phyloP scores from a whole-genome alignment of 1,284 basidiomycete genomes.

The Ustilago curta region DNA sequence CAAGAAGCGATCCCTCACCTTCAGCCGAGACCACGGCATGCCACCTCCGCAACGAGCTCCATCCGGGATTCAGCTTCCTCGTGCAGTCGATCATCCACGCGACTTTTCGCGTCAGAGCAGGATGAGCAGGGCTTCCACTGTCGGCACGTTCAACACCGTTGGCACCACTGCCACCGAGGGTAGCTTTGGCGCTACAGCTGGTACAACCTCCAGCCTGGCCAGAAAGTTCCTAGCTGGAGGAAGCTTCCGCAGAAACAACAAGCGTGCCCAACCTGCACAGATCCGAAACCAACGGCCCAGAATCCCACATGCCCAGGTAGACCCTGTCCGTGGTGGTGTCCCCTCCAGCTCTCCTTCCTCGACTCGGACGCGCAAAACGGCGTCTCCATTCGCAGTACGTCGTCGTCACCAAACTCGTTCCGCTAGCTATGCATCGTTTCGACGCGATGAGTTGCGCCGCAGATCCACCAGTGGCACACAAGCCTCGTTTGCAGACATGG shows the following conservation, averaged over 20 bases:
- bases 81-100: slow-evolving; percentile 34
- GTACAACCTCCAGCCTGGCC: slow-evolving; percentile 26
- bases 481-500: slow-evolving; percentile 13
- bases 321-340: slow-evolving; percentile 6
- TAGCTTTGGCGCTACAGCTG: slow-evolving; percentile 52
- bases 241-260: slow-evolving; percentile 24
- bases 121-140: slow-evolving; percentile 51
- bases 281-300: slow-evolving; percentile 9
- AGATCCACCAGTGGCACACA: slow-evolving; percentile 26
- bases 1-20: slow-evolving; percentile 41
- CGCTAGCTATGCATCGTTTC: slow-evolving; percentile 30
- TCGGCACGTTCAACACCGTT: slow-evolving; percentile 55
- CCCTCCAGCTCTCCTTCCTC: slow-evolving; percentile 18
- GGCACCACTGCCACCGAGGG: slow-evolving; percentile 56
- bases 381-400: slow-evolving; percentile 38
- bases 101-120: slow-evolving; percentile 55
- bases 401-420: slow-evolving; percentile 19
- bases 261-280: slow-evolving; percentile 16
- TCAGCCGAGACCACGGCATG: slow-evolving; percentile 19
- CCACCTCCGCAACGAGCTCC: slow-evolving; percentile 7
- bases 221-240: slow-evolving; percentile 33
- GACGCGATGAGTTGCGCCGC: slow-evolving; percentile 14
- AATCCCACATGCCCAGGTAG: slow-evolving; percentile 10
- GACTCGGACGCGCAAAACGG: slow-evolving; percentile 16
- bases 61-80: slow-evolving; percentile 13